phyloP scores from a whole-genome alignment of 163 green algal genomes.

The Scenedesmus sp. region DNA sequence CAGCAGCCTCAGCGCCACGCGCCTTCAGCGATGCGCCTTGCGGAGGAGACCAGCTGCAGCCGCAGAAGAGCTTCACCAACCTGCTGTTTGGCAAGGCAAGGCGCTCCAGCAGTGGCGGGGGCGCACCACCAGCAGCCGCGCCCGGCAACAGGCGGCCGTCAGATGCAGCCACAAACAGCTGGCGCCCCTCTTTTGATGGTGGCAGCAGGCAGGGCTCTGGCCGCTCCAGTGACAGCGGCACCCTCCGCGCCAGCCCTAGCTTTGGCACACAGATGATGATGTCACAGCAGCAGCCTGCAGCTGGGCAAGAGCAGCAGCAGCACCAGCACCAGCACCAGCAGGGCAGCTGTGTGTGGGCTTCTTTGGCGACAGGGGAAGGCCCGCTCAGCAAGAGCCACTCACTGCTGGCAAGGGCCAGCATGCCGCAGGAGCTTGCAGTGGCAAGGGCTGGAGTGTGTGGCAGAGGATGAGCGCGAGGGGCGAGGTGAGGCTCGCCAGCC shows the following conservation, averaged over 20 bases:
- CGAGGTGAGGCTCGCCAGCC: too few species aligned
- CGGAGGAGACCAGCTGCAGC: conserved; percentile 9
- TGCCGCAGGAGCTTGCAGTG: conserved; percentile 3
- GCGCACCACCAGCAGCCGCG: background rate
- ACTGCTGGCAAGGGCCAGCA: background rate
- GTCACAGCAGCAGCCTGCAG: conserved; percentile 13
- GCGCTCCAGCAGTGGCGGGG: background rate
- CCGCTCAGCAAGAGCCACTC: conserved; percentile 44
- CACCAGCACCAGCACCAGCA: too few species aligned
- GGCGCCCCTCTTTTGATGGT: conserved; percentile 8
- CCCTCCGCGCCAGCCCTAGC: background rate
- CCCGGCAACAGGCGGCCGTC: background rate
- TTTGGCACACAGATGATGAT: background rate
- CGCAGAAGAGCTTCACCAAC: conserved; percentile 36
- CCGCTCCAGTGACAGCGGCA: conserved; percentile 18
- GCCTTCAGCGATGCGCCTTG: background rate
- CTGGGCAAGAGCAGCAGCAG: background rate
- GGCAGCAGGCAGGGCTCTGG: background rate
- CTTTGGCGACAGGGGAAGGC: conserved; percentile 25
- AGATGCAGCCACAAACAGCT: conserved; percentile 23
- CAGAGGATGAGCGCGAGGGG: conserved; percentile 50
- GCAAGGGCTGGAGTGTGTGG: conserved; percentile 37
- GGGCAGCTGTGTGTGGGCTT: conserved; percentile 3
- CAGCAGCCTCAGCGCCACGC: background rate
- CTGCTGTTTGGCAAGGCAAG: conserved; percentile 37